Percentiles rank a stretch among this genome's conserved stretches.
Evolutionary conservation across 2,329 filamentous ascomycete genomes (phyloP).

Genomic region (Calonectria naviculata): DNA sequence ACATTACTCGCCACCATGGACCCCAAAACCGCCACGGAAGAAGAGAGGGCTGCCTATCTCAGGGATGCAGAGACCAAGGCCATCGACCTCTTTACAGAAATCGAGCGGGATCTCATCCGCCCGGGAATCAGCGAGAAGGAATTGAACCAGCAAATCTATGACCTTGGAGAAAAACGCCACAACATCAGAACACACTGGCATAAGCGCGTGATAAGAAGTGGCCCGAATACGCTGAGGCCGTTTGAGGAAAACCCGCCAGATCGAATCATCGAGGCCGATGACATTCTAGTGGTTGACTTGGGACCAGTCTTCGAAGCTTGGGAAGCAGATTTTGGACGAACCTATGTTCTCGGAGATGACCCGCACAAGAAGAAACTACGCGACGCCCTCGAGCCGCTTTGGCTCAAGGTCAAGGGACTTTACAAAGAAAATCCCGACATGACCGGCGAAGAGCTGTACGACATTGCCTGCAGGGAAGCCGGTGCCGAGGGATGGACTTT

Average conservation of each 20-base stretch:
- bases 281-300: constrained; percentile 63
- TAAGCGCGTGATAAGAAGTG: constrained; percentile 61
- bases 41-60: neutral
- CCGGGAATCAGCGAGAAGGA: constrained; percentile 59
- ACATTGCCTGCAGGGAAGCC: constrained; percentile 52
- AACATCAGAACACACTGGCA: constrained; percentile 62
- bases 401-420: constrained; percentile 54
- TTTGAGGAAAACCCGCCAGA: constrained; percentile 62
- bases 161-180: constrained; percentile 41
- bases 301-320: constrained; percentile 63
- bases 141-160: constrained; percentile 59
- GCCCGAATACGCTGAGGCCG: constrained; percentile 59
- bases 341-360: constrained; percentile 61
- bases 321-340: constrained; percentile 65
- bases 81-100: constrained; percentile 52
- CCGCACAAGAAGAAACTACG: constrained; percentile 55
- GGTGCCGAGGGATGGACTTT: constrained; percentile 55
- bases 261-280: constrained; percentile 57
- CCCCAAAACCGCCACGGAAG: neutral
- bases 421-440: constrained; percentile 54
- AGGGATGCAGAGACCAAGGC: constrained; percentile 12
- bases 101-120: constrained; percentile 56
- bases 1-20: neutral
- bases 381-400: constrained; percentile 58
- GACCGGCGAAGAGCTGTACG: constrained; percentile 59